Evolutionary conservation across 139 green algal species (phyloP).

Genomic region (Tetradesmus obliquus): DNA sequence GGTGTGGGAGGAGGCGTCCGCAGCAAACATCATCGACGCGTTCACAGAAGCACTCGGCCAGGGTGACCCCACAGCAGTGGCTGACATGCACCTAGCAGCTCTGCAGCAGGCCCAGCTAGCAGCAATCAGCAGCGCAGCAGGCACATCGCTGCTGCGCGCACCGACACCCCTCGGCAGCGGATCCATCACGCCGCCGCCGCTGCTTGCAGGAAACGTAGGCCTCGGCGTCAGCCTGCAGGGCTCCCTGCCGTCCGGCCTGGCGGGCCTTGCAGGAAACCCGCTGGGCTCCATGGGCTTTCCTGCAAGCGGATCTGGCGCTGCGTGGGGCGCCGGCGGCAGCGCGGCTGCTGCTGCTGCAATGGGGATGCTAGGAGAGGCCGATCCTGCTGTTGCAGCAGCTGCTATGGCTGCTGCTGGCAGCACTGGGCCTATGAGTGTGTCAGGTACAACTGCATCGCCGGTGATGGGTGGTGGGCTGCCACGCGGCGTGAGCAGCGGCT

Average conservation of each 20-base stretch:
- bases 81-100: neutral
- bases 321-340: neutral
- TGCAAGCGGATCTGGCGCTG: neutral
- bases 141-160: neutral
- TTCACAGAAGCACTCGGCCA: slow-evolving; percentile 12
- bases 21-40: neutral
- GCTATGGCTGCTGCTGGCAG: neutral
- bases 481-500: neutral
- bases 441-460: neutral
- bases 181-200: neutral
- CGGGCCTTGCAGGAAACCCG: neutral
- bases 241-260: neutral
- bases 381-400: neutral
- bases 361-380: neutral
- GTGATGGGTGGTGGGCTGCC: neutral
- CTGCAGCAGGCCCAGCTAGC: neutral
- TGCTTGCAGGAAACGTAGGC: neutral
- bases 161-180: neutral
- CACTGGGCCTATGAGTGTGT: neutral
- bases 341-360: neutral
- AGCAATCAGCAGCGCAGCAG: neutral
- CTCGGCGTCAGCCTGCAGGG: neutral
- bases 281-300: neutral
- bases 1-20: neutral
- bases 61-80: neutral